Evolutionary conservation across 2,329 filamentous ascomycete genomes (phyloP).

Genomic region (Aureobasidium sp.): DNA sequence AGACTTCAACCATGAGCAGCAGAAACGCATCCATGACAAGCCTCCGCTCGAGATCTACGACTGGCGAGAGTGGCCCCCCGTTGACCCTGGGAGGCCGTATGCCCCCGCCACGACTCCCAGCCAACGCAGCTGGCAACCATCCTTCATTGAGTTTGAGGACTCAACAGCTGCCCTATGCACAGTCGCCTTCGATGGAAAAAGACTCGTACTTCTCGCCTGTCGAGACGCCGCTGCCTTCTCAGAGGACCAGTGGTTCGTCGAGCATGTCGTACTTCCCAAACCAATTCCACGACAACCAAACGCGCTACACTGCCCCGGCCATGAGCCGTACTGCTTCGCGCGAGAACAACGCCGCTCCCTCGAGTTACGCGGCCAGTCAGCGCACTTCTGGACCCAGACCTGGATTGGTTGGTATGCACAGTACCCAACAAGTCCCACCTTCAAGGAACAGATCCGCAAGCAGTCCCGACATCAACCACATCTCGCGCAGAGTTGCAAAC

Average conservation of each 20-base stretch:
- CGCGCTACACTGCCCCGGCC: constrained; percentile 81
- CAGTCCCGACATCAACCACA: constrained; percentile 80
- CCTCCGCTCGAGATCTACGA: constrained; percentile 66
- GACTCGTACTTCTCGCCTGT: constrained; percentile 92
- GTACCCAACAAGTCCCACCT: constrained; percentile 38
- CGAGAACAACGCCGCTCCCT: constrained; percentile 6
- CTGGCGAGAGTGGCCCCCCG: constrained; percentile 58
- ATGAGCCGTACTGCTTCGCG: constrained; percentile 56
- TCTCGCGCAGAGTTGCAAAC: constrained; percentile 49
- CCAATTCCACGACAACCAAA: constrained; percentile 64
- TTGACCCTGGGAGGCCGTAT: constrained; percentile 18
- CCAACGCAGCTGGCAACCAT: constrained; percentile 42
- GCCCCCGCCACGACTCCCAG: constrained; percentile 62
- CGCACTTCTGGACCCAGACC: constrained; percentile 16
- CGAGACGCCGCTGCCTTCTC: constrained; percentile 70
- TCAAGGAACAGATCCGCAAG: constrained; percentile 79
- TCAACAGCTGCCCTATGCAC: constrained; percentile 40
- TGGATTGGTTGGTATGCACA: constrained; percentile 45
- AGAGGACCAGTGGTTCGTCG: constrained; percentile 60
- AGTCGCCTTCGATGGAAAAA: constrained; percentile 51
- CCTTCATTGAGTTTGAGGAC: constrained; percentile 59
- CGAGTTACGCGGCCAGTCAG: constrained; percentile 12
- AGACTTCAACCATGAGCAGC: constrained; percentile 33
- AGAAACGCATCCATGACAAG: constrained; percentile 68
- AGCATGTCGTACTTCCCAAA: constrained; percentile 75